These are phyloP conservation scores for Nymphaea colorata DNA, from an alignment of 164 flowering plant genomes.

Conservation along the genomic window DNA sequence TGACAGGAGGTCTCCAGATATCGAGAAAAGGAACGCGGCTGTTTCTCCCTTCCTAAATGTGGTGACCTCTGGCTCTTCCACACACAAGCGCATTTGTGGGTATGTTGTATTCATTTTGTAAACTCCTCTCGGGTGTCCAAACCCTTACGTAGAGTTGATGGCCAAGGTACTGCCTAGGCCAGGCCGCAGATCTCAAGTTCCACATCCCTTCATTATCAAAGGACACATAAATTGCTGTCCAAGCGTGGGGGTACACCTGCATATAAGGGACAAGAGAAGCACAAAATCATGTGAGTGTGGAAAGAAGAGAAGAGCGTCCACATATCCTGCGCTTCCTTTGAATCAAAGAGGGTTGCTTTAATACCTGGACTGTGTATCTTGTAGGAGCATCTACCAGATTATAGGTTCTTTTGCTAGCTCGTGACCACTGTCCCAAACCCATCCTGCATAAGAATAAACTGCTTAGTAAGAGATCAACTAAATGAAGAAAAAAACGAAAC, in stretches of 20 bases:
- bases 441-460: conserved; percentile 23
- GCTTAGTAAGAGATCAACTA: neutral
- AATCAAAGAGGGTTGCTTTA: neutral
- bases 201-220: conserved; percentile 62
- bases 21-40: too few relatives aligned
- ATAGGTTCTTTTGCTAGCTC: conserved; percentile 31
- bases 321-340: neutral
- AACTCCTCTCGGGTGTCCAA: conserved; percentile 16
- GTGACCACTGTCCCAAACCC: conserved; percentile 43
- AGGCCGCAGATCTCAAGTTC: conserved; percentile 42
- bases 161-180: conserved; percentile 49
- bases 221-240: conserved; percentile 41
- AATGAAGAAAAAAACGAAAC: too few relatives aligned
- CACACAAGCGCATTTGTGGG: conserved; percentile 56
- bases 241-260: conserved; percentile 41
- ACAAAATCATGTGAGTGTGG: neutral
- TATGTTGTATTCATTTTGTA: conserved; percentile 34
- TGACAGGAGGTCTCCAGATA: too few relatives aligned
- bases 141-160: conserved; percentile 46
- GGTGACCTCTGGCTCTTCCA: conserved; percentile 40
- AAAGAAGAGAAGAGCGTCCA: neutral
- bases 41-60: neutral
- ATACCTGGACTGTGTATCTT: conserved; percentile 71
- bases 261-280: neutral
- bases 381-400: conserved; percentile 45